Conservation (phyloP, 2,329 filamentous ascomycete genomes). For the Phaeosphaeria sp. region DNA sequence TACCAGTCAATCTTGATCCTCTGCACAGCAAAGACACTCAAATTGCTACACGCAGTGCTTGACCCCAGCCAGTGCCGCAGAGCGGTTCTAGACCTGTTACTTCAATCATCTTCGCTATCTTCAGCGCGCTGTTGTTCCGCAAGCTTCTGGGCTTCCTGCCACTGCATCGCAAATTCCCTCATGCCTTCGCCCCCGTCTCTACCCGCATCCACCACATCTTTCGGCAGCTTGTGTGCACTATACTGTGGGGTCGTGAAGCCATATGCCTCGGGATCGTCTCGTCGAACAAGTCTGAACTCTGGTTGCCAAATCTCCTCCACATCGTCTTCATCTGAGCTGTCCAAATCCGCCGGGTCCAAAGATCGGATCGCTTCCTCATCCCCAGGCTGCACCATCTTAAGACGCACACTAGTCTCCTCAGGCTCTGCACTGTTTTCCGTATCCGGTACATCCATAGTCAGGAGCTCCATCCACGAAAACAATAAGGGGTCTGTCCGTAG, state of each 20-base stretch:
- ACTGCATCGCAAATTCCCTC: slow-evolving; percentile 66
- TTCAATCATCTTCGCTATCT: slow-evolving; percentile 46
- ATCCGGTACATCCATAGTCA: slow-evolving; percentile 69
- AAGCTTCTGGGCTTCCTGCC: slow-evolving; percentile 54
- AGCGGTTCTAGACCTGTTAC: neutral
- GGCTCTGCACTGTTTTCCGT: neutral
- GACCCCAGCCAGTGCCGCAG: too few relatives aligned
- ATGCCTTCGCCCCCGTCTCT: slow-evolving; percentile 71
- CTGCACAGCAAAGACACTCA: neutral
- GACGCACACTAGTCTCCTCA: slow-evolving; percentile 39
- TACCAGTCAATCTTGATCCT: neutral
- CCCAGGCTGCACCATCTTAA: slow-evolving; percentile 13
- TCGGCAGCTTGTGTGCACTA: slow-evolving; percentile 93
- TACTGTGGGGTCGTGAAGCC: slow-evolving; percentile 86
- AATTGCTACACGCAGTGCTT: neutral
- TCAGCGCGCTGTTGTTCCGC: slow-evolving; percentile 50
- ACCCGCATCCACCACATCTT: slow-evolving; percentile 81
- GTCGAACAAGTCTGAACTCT: slow-evolving; percentile 81
- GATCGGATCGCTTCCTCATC: neutral
- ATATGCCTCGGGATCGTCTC: slow-evolving; percentile 87
- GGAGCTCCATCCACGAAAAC: slow-evolving; percentile 87
- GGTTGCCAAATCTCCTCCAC: slow-evolving; percentile 67
- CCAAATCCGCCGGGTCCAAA: slow-evolving; percentile 30
- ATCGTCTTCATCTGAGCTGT: slow-evolving; percentile 56
- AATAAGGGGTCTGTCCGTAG: slow-evolving; percentile 84